A percentile compares a stretch with the other conserved stretches of the same genome.
Evolutionary conservation across 495 filamentous ascomycete species (phyloP).

Genomic region (Usnea hakonensis): DNA sequence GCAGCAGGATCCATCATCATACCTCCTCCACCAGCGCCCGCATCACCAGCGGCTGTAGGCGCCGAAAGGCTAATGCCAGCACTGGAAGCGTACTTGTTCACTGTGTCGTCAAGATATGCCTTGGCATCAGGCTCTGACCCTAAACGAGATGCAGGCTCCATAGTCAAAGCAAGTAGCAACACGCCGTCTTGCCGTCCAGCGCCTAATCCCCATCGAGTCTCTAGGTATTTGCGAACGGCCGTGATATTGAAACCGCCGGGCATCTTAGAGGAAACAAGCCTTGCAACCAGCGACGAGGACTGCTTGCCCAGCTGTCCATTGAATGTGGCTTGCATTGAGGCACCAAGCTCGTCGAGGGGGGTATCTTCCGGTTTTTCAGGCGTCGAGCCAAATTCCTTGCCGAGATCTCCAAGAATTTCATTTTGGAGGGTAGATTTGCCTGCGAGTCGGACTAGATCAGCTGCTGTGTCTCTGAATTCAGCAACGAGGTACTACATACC

Average conservation of each 20-base stretch:
- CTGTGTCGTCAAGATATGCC: slow-evolving; percentile 74
- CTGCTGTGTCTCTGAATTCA: background rate
- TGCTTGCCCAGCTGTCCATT: slow-evolving; percentile 97
- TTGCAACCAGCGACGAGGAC: slow-evolving; percentile 84
- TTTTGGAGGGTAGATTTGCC: slow-evolving; percentile 98
- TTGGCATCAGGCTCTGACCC: slow-evolving; percentile 87
- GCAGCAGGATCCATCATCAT: slow-evolving; percentile 99
- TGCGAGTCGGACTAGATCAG: slow-evolving; percentile 31
- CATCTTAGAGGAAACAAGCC: slow-evolving; percentile 98
- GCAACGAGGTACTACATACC: slow-evolving; percentile 52
- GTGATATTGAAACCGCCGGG: slow-evolving; percentile 99
- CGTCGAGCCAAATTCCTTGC: slow-evolving; percentile 96
- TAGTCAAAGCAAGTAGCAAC: slow-evolving; percentile 79
- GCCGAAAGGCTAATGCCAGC: slow-evolving; percentile 81
- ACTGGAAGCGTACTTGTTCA: slow-evolving; percentile 80
- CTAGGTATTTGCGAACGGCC: slow-evolving; percentile 83
- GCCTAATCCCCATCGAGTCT: slow-evolving; percentile 86
- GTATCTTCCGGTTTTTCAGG: slow-evolving; percentile 98
- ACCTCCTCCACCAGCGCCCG: slow-evolving; percentile 59
- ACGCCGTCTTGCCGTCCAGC: slow-evolving; percentile 87
- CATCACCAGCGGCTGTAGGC: slow-evolving; percentile 65
- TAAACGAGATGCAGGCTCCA: slow-evolving; percentile 82
- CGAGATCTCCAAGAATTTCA: slow-evolving; percentile 89
- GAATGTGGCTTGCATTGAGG: slow-evolving; percentile 94
- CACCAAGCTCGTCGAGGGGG: slow-evolving; percentile 89